phyloP scores from a whole-genome alignment of 2,329 filamentous ascomycete species.

The Polychaeton citri region DNA sequence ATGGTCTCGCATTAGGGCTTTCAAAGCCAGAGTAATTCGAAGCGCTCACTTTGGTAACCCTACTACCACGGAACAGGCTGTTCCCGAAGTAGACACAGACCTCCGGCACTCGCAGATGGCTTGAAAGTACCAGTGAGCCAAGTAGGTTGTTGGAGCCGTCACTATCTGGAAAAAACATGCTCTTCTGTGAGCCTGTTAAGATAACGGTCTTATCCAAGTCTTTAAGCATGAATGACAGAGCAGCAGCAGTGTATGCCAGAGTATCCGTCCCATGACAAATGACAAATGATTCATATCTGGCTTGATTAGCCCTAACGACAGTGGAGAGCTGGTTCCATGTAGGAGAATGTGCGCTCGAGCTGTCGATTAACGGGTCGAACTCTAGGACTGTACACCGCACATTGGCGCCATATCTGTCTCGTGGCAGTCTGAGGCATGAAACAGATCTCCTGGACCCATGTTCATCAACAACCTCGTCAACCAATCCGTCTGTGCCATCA shows the following conservation, averaged over 20 bases:
- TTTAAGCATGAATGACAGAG: slow-evolving; percentile 83
- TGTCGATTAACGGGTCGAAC: slow-evolving; percentile 74
- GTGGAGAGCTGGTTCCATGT: slow-evolving; percentile 77
- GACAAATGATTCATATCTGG: slow-evolving; percentile 79
- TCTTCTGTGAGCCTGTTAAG: slow-evolving; percentile 57
- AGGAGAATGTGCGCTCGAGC: slow-evolving; percentile 72
- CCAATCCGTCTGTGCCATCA: slow-evolving; percentile 45
- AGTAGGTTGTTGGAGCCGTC: slow-evolving; percentile 86
- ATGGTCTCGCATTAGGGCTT: slow-evolving; percentile 70
- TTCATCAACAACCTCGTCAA: slow-evolving; percentile 11
- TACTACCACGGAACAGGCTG: slow-evolving; percentile 76
- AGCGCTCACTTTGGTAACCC: slow-evolving; percentile 76
- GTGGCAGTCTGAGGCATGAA: slow-evolving; percentile 53
- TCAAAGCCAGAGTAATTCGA: slow-evolving; percentile 79
- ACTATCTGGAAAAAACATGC: slow-evolving; percentile 80
- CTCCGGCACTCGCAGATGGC: slow-evolving; percentile 85
- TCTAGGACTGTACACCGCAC: slow-evolving; percentile 76
- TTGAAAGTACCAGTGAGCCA: slow-evolving; percentile 76
- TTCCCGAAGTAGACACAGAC: slow-evolving; percentile 92
- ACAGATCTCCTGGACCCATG: slow-evolving; percentile 33
- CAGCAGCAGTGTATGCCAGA: slow-evolving; percentile 74
- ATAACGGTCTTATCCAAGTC: slow-evolving; percentile 86
- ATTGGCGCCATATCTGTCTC: slow-evolving; percentile 65
- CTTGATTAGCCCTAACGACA: slow-evolving; percentile 73
- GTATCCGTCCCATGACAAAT: slow-evolving; percentile 86